Conservation (phyloP, 495 filamentous ascomycete genomes). For the Choiromyces venosus region DNA sequence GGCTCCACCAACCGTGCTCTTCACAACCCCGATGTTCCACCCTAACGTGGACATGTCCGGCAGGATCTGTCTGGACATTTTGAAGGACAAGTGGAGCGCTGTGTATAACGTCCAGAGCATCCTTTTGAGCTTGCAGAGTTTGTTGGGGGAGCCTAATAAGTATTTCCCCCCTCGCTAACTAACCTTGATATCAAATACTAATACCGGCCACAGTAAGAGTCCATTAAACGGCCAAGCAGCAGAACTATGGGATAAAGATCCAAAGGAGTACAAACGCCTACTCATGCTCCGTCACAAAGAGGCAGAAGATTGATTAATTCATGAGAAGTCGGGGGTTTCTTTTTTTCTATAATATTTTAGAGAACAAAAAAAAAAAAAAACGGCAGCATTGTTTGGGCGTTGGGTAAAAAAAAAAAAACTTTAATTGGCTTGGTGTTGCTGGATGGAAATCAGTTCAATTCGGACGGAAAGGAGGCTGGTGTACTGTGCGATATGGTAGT, state of each 20-base stretch:
- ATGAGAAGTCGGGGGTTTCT: background rate
- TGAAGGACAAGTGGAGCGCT: slow-evolving; percentile 97
- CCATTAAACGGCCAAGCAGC: slow-evolving; percentile 95
- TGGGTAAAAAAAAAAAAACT: slow-evolving; percentile 1
- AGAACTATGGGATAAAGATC: slow-evolving; percentile 88
- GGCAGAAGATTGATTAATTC: slow-evolving; percentile 32
- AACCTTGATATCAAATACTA: background rate
- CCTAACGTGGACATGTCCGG: slow-evolving; percentile 92
- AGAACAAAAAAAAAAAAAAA: no score
- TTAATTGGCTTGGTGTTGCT: background rate
- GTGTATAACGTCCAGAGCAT: slow-evolving; percentile 87
- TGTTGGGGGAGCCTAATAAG: slow-evolving; percentile 98
- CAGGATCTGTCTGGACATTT: slow-evolving; percentile 89
- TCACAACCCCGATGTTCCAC: slow-evolving; percentile 90
- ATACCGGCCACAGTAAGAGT: slow-evolving; percentile 60
- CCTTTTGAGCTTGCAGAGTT: slow-evolving; percentile 84
- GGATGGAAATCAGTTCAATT: background rate
- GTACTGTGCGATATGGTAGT: background rate
- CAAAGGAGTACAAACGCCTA: slow-evolving; percentile 72
- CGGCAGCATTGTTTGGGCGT: slow-evolving; percentile 2
- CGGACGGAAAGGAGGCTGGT: background rate
- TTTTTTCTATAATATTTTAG: slow-evolving; percentile 11
- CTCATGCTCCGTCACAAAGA: slow-evolving; percentile 42
- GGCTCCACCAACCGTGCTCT: slow-evolving; percentile 83
- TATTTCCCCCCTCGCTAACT: slow-evolving; percentile 46